phyloP scores from a whole-genome alignment of 2,329 filamentous ascomycete species.

The Monosporascus sp. region DNA sequence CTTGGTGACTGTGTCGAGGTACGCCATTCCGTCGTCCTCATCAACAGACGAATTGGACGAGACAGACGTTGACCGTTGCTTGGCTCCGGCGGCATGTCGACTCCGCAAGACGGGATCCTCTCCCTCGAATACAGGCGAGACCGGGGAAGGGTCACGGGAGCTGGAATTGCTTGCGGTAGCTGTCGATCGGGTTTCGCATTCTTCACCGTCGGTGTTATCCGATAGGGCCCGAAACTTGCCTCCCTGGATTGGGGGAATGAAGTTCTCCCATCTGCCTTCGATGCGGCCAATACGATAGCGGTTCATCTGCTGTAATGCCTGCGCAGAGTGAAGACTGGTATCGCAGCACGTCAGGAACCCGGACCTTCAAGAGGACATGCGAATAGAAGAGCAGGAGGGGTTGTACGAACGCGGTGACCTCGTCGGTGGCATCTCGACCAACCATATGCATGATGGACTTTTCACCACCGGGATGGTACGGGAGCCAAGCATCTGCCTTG shows the following conservation, averaged over 20 bases:
- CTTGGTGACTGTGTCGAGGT: constrained; percentile 67
- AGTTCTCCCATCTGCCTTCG: constrained; percentile 79
- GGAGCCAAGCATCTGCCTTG: constrained; percentile 82
- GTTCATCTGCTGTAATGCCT: constrained; percentile 70
- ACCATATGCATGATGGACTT: constrained; percentile 92
- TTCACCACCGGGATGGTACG: constrained; percentile 86
- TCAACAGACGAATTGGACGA: constrained; percentile 54
- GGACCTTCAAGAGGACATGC: constrained; percentile 1
- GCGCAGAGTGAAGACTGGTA: constrained; percentile 70
- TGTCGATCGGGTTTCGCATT: constrained; percentile 15
- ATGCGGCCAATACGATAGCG: constrained; percentile 79
- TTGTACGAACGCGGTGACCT: constrained; percentile 73
- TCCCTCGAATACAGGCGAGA: constrained; percentile 46
- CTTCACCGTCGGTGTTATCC: constrained; percentile 32
- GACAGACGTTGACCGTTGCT: constrained; percentile 41
- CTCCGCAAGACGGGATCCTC: constrained; percentile 25
- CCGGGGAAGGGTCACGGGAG: constrained; percentile 46
- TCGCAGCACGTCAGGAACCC: constrained; percentile 8
- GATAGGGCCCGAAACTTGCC: constrained; percentile 60
- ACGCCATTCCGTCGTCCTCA: constrained; percentile 52
- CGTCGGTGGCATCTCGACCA: constrained; percentile 88
- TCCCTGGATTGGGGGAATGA: constrained; percentile 85
- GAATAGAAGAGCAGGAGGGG: constrained; percentile 6
- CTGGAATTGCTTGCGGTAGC: constrained; percentile 43
- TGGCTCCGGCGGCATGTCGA: constrained; percentile 18